Evolutionary conservation across 2,329 filamentous ascomycete genomes (phyloP), one percentile per base, ranked within the genome.

Genomic region (Claviceps digitariae): DNA sequence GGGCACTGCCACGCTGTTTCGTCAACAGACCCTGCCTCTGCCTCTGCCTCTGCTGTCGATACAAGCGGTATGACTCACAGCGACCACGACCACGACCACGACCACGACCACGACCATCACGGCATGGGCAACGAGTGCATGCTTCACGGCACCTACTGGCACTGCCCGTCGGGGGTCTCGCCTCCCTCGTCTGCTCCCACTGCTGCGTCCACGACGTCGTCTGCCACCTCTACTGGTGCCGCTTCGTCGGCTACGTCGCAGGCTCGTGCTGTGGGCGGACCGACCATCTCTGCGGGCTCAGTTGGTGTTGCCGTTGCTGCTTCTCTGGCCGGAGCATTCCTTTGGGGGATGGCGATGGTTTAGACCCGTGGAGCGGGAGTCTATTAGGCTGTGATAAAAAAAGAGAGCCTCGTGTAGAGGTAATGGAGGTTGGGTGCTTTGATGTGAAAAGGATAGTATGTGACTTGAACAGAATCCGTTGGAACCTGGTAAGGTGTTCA

Each of bases 151-250:
- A 50, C 54, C 50, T 48, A 55, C 55, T 56, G 50, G 53, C 55
- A 60, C 52, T 61, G 59, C 48, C 57, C 56, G 12, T 53, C 57
- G 2, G 59, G 58, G n/a, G 55, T 59, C 4, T 36, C 54, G 4
- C 49, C 51, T 21, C 54, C 54, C n/a, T 46, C 51, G 17, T 6
- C 6, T 9, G 29, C 43, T 43, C 51, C 54, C 23, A 36, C 51
- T 48, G 53, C 54, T 48, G 38, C 20, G 20, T n/a, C 48, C 13
- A 27, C 44, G 21, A 45, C 41, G 25, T 23, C 50, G 27, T 23
- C 50, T 15, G 12, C 10, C 21, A 40, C 47, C 31, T 36, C 56
- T 4, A 10, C 49, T 23, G 52, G 23, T 36, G 44, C 21, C 10
- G 49, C 55, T 15, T 36, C 43, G 8, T 23, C 48, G 4, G 10